Evolutionary conservation across 345 rosid genomes (phyloP), one percentile per base, ranked within the genome.

Genomic region (Limnanthes douglasii): DNA sequence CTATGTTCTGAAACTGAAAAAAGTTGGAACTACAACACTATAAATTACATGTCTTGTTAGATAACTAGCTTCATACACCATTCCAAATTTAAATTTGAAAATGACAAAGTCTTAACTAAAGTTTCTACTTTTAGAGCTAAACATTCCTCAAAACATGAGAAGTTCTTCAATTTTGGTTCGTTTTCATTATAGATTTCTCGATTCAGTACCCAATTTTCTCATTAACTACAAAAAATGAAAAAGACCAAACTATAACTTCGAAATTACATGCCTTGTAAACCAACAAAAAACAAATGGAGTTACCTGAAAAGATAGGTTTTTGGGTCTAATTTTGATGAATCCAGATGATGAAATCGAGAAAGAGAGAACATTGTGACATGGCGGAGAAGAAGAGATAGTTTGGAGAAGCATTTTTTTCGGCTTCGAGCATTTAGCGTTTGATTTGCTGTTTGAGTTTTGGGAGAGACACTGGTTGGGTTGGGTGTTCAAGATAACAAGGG

Each of bases 331-430:
- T 26, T 38, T 46, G 23, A 53, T 42, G 18, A 66, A 54, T 18
- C 43, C 56, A 47, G 57, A 39, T 39, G 65, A 22, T 21, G 61
- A 48, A 17, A 64, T 15, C 42, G 51, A 49, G 29, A 42, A 46
- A 46, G 53, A 38, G 16, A 37, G 67, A 45, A 46, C 49, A 37
- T 18, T 31, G 21, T 17, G 32, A 3, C 45, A 58, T 37, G 63
- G 59, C 17, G 70, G 51, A 38, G 64, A 28, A 16, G 59, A 41
- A 39, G 32, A 55, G 34, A 59, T n/a, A 14, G 73, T 65, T 9
- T 73, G 88, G 7, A 67, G 65, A 45, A 70, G 53, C 88, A 73
- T 77, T 23, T 44, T 66, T 15, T n/a, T n/a, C n/a, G n/a, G 30
- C 48, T 34, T 43, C 34, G 33, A 29, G 27, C 62, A 57, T 39